Percentiles rank a stretch among this genome's conserved stretches.
phyloP scores from a whole-genome alignment of 768 basidiomycete species.

The Auricularia heimuer region DNA sequence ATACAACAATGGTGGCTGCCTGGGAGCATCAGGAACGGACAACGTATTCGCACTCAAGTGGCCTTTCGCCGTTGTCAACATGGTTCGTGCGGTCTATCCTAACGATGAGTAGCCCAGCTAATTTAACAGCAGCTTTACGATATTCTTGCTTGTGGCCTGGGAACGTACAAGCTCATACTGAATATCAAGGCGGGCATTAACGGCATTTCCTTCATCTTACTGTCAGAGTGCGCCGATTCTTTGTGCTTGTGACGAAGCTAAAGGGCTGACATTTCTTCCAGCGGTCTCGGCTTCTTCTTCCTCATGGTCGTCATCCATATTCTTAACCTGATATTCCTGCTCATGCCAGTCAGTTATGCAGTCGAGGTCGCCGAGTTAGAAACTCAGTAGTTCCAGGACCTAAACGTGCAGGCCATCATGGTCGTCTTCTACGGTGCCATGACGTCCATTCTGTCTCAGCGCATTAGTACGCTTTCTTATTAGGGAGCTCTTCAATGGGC shows the following conservation, averaged over 20 bases:
- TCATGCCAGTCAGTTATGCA: neutral
- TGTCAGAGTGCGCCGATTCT: neutral
- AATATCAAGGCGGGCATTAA: neutral
- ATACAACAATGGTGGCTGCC: neutral
- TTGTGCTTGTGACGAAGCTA: neutral
- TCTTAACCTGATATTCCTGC: neutral
- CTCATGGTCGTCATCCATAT: neutral
- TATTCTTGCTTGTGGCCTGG: neutral
- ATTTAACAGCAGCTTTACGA: neutral
- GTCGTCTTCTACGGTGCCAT: neutral
- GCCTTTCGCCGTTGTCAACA: neutral
- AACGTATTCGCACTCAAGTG: neutral
- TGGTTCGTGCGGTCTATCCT: neutral
- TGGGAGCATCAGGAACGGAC: neutral
- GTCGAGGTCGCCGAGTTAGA: too few relatives aligned
- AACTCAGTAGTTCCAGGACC: neutral
- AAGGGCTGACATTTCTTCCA: neutral
- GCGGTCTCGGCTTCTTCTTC: constrained; percentile 1
- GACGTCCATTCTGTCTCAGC: neutral
- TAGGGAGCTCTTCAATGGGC: neutral
- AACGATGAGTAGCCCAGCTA: too few relatives aligned
- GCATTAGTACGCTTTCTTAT: neutral
- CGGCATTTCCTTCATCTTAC: neutral
- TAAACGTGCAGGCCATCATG: neutral
- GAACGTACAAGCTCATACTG: neutral